phyloP scores from a whole-genome alignment of 2,329 filamentous ascomycete species.

The Alternaria brassicicola region DNA sequence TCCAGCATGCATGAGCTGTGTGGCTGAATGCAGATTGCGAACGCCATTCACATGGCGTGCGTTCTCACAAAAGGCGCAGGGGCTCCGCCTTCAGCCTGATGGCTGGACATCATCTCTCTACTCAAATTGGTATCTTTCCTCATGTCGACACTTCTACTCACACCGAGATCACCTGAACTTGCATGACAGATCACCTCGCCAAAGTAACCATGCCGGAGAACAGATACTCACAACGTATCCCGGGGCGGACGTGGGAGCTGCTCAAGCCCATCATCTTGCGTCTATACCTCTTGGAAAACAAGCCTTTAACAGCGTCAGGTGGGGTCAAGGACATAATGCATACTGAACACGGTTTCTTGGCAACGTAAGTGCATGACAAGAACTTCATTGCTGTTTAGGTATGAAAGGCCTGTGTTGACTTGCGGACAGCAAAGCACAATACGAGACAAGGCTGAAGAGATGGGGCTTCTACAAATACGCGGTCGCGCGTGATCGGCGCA shows the following conservation, averaged over 20 bases:
- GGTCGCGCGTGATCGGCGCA: not conserved
- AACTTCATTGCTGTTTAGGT: not conserved
- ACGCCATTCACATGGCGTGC: not conserved
- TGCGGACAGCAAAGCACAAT: not conserved
- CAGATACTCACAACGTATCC: not conserved
- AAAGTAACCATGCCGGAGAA: not conserved
- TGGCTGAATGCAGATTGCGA: not conserved
- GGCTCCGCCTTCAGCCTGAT: not conserved
- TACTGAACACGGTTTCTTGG: not conserved
- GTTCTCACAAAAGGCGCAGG: rapidly evolving
- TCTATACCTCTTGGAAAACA: not conserved
- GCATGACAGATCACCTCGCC: not conserved
- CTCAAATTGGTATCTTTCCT: not conserved
- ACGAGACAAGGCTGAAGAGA: not conserved
- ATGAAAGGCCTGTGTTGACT: rapidly evolving
- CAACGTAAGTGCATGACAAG: not conserved
- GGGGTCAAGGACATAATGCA: not conserved
- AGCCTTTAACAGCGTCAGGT: not conserved
- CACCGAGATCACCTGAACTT: rapidly evolving
- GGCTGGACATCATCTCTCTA: not conserved
- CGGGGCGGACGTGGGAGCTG: not conserved
- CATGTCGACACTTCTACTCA: rapidly evolving
- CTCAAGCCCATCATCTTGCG: not conserved
- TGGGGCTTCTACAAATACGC: not conserved
- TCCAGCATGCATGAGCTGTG: not conserved